Percentiles rank a stretch among this genome's conserved stretches.
These are phyloP conservation scores for Stentor roeselii DNA, from an alignment of 73 alveolate species.

Conservation along the genomic window DNA sequence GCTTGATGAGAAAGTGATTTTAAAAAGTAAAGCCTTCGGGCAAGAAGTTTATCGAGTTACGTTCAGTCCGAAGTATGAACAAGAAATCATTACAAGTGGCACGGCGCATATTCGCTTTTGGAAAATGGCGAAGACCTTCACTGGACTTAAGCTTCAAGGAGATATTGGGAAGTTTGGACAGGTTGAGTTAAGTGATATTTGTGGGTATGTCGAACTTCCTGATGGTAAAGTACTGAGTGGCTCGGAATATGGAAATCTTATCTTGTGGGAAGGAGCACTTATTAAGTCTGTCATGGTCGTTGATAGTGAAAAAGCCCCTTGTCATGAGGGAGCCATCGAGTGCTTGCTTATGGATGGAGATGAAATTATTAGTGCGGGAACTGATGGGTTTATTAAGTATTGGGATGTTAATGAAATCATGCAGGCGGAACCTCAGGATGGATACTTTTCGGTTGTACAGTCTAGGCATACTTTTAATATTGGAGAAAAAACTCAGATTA, in stretches of 20 bases:
- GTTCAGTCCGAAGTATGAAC: slow-evolving; percentile 91
- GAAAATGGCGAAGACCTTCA: slow-evolving; percentile 99
- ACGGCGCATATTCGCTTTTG: slow-evolving; percentile 99
- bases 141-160: slow-evolving; percentile 99
- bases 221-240: slow-evolving; percentile 99
- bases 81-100: slow-evolving; percentile 94
- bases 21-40: slow-evolving; percentile 98
- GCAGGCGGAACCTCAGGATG: slow-evolving; percentile 94
- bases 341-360: slow-evolving; percentile 74
- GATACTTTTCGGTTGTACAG: slow-evolving; percentile 63
- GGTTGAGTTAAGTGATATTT: slow-evolving; percentile 96
- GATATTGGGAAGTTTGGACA: slow-evolving; percentile 99
- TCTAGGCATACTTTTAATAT: slow-evolving; percentile 60
- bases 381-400: slow-evolving; percentile 94
- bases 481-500: slow-evolving; percentile 82
- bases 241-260: slow-evolving; percentile 96
- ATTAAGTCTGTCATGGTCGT: slow-evolving; percentile 78
- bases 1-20: slow-evolving; percentile 86
- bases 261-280: slow-evolving; percentile 96
- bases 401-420: slow-evolving; percentile 92
- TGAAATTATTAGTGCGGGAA: slow-evolving; percentile 88
- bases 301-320: slow-evolving; percentile 59
- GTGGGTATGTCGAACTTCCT: slow-evolving; percentile 94
- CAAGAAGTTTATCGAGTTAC: slow-evolving; percentile 93
- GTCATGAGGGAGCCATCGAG: slow-evolving; percentile 86